Base-by-base conservation (phyloP, 441 rosid genomes). In the Syzygium malaccense region DNA sequence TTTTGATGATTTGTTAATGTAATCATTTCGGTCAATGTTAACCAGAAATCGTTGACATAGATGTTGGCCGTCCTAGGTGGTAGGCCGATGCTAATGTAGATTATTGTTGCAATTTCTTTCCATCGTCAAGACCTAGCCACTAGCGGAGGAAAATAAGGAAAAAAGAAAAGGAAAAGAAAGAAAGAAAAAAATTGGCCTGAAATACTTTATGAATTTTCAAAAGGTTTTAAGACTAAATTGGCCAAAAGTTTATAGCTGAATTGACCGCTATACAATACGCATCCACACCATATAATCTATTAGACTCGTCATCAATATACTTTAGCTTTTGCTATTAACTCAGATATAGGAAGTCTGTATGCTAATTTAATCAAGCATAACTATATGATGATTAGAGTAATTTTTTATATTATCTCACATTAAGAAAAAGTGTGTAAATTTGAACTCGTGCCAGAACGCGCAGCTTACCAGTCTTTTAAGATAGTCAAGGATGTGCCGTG, bases 1-100 rank as follows among this genome's bases (percentile, higher is more conserved):
- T 3, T 37, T 37, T 37, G 49, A 33, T 2, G 0, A 3, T 68
- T 19, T 10, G 2, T 33, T 0, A 64, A 0, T 19, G 13, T 10
- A 33, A 45, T 19, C 3, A 71, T 75, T 2, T 8, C 17, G 6
- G 1, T 4, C 5, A 23, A 12, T 37, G 12, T 37, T 75, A 4
- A 9, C 18, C 3, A 7, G 2, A 57, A 26, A 60, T 60, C 7
- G 1, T 1, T 28, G 8, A 12, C 6, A 28, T 28, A 7, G 66
- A 60, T 13, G 4, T 1, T 3, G 1, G 14, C 0, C 15, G 4
- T 60, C 32, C 3, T 60, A 12, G 4, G 8, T 12, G 17, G 32
- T 7, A 60, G 0, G 3, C 3, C 5, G 4, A 15, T 13, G 66
- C 4, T 28, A 7, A 60, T 3, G 3, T 26, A 6, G 5, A 26